These are phyloP conservation scores for Diaporthe velutina DNA, from an alignment of 2,329 filamentous ascomycete species.

Conservation along the genomic window DNA sequence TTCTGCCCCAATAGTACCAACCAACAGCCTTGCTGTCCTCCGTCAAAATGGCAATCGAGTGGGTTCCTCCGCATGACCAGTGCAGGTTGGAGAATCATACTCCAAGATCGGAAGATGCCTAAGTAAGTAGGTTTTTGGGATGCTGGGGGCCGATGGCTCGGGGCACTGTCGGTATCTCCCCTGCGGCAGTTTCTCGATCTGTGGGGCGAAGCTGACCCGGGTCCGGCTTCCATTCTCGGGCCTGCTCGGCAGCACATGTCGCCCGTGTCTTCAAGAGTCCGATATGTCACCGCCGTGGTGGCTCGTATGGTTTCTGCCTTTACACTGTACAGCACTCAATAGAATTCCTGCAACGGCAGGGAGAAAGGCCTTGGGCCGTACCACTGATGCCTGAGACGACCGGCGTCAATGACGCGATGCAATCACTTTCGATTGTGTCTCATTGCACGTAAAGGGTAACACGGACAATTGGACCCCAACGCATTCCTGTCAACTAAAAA, in stretches of 20 bases:
- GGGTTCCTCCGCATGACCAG: constrained; percentile 9
- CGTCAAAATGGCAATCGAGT: neutral
- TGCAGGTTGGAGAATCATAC: neutral
- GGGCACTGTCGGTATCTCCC: neutral
- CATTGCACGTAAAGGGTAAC: neutral
- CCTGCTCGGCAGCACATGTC: neutral
- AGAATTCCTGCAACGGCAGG: neutral
- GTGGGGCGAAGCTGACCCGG: neutral
- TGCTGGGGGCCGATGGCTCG: neutral
- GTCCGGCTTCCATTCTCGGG: neutral
- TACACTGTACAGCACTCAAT: neutral
- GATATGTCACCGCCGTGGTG: neutral
- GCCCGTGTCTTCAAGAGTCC: neutral
- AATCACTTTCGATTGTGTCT: neutral
- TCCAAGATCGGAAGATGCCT: constrained; percentile 22
- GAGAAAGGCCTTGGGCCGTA: neutral
- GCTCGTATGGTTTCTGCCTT: neutral
- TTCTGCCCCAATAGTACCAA: neutral
- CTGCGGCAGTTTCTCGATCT: neutral
- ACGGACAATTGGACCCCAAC: neutral
- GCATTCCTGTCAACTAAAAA: neutral
- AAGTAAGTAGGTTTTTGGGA: neutral
- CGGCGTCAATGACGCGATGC: neutral
- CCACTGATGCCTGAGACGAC: neutral
- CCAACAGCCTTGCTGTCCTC: neutral